Base-by-base conservation (phyloP, 352 stramenopile genomes). In the Pythium utonaiense region DNA sequence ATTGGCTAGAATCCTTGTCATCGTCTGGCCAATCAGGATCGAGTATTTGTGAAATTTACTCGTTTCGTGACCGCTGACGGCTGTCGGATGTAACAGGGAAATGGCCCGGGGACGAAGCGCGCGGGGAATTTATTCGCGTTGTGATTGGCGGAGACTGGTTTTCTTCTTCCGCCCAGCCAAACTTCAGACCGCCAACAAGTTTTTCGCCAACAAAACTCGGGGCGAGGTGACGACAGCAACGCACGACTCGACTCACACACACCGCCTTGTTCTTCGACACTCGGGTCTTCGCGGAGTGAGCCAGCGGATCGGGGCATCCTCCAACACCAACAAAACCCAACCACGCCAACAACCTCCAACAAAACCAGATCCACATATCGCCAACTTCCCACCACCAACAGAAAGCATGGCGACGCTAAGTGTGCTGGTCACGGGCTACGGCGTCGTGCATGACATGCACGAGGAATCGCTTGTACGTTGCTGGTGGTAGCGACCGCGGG, bases 391-490 rank as follows among this genome's bases (percentile, higher is more conserved):
- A 55, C 36, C 28, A 16, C 54, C 53, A 28, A 36, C 22, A 30
- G 6, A 27, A 19, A 44, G 36, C 25, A 90, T 88, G 78, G 73
- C 78, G 61, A 83, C 79, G 62, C 73, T 93, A 12, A 91, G 76
- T 60, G 77, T 93, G 42, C 60, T 84, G 19, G 69, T 93, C 65
- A 88, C 76, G 57, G 83, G 83, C 75, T 93, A 82, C 62, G 80
- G 83, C 54, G 59, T 93, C 30, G 68, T 79, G 63, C 83, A 72
- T 47, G 72, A 87, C 36, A 60, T 70, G 53, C 67, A 76, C 41
- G 67, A 77, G n/a, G 81, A 89, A 57, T 62, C 60, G 36, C 66
- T 80, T 68, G 81, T 91, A 77, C 38, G 70, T 57, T 19, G 30
- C 22, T 44, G 41, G 6, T 17, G 22, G 14, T 49, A 30, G 41